Evolutionary conservation across 2,329 filamentous ascomycete genomes (phyloP).

Genomic region (Rutstroemia sydowiana): DNA sequence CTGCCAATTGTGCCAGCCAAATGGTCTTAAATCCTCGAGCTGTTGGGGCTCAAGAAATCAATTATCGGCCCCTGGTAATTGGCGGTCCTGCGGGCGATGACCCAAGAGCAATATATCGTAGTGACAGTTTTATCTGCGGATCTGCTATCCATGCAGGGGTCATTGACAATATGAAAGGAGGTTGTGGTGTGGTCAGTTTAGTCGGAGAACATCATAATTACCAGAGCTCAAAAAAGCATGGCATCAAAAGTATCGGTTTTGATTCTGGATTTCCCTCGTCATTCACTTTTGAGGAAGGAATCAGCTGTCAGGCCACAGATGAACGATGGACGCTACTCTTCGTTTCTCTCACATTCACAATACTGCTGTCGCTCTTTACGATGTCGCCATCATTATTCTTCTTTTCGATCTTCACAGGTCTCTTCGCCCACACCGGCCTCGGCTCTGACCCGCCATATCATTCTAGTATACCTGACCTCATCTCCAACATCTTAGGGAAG

Average conservation of each 20-base stretch:
- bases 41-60: conserved; percentile 61
- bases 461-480: conserved; percentile 57
- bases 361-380: conserved; percentile 73
- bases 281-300: conserved; percentile 64
- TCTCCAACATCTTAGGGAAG: conserved; percentile 72
- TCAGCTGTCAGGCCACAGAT: conserved; percentile 65
- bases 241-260: conserved; percentile 71
- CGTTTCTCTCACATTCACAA: conserved; percentile 73
- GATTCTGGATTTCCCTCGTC: conserved; percentile 85
- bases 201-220: conserved; percentile 62
- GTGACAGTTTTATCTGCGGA: conserved; percentile 81
- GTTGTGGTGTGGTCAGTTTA: conserved; percentile 73
- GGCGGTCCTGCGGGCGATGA: conserved; percentile 50
- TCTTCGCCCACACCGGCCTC: conserved; percentile 86
- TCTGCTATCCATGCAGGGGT: conserved; percentile 79
- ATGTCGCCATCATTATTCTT: conserved; percentile 75
- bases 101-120: conserved; percentile 61
- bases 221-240: conserved; percentile 57
- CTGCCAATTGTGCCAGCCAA: conserved; percentile 61
- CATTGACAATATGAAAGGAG: conserved; percentile 62
- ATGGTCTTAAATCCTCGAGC: conserved; percentile 65
- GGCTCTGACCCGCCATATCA: conserved; percentile 78
- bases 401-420: conserved; percentile 69
- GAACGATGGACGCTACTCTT: conserved; percentile 77
- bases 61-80: conserved; percentile 58